Percentiles rank a stretch among this genome's conserved stretches.
These are phyloP conservation scores for Thuja plicata DNA, from an alignment of 83 land plant genomes.

Conservation along the genomic window DNA sequence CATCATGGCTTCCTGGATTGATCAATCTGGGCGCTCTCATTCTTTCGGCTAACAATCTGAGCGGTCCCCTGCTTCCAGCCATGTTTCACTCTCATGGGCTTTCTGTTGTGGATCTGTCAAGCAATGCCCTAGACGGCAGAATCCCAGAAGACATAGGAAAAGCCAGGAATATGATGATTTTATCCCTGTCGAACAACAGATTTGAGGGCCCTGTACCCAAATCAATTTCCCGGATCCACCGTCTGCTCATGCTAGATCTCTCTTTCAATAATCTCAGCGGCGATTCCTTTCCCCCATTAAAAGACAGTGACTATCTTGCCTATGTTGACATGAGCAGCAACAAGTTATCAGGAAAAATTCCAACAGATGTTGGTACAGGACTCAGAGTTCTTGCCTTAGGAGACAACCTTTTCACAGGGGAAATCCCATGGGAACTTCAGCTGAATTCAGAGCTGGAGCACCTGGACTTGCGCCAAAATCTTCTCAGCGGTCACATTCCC, in stretches of 20 bases:
- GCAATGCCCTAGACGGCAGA: constrained; percentile 1
- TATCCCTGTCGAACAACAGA: constrained; percentile 26
- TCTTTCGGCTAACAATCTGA: constrained; percentile 5
- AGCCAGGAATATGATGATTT: constrained; percentile 17
- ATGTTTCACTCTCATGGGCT: neutral
- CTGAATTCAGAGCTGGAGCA: constrained; percentile 20
- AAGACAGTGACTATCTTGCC: neutral
- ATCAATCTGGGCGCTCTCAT: constrained; percentile 4
- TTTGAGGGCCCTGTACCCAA: constrained; percentile 31
- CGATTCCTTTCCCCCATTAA: constrained; percentile 20
- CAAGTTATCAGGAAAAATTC: constrained; percentile 24
- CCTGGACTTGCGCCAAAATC: constrained; percentile 15
- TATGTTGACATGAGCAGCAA: constrained; percentile 32
- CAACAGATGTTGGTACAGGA: constrained; percentile 15
- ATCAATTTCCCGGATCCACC: constrained; percentile 21
- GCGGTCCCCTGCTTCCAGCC: neutral
- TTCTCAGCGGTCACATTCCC: constrained; percentile 28
- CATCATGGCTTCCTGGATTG: constrained; percentile 8
- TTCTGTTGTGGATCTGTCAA: constrained; percentile 13
- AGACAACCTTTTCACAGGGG: constrained; percentile 28
- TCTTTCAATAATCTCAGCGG: constrained; percentile 33
- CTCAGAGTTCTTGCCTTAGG: constrained; percentile 16
- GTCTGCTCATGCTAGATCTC: constrained; percentile 35
- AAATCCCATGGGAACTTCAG: constrained; percentile 18
- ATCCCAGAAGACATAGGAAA: constrained; percentile 16